Evolutionary conservation across 1,284 basidiomycete species (phyloP).

Genomic region (Singerocomus inundabilis): DNA sequence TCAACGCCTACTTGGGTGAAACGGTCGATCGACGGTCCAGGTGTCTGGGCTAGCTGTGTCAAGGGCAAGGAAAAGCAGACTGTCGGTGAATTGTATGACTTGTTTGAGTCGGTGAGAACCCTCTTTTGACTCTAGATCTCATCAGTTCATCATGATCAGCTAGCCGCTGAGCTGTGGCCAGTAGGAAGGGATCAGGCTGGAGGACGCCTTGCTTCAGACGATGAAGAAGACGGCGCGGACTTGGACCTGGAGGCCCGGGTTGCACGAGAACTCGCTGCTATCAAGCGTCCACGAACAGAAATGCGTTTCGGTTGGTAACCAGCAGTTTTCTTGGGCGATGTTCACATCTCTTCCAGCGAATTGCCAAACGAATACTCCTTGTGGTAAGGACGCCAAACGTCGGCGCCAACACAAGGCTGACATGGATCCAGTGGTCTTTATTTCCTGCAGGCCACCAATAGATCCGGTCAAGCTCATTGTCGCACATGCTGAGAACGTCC

Average conservation of each 20-base stretch:
- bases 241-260: constrained; percentile 70
- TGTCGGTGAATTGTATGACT: constrained; percentile 70
- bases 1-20: constrained; percentile 60
- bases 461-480: constrained; percentile 74
- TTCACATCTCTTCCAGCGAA: constrained; percentile 45
- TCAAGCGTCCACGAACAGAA: constrained; percentile 64
- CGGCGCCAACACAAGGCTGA: constrained; percentile 1
- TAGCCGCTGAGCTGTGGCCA: constrained; percentile 72
- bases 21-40: constrained; percentile 68
- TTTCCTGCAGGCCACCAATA: constrained; percentile 72
- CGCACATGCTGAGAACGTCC: constrained; percentile 60
- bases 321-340: neutral
- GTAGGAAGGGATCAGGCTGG: constrained; percentile 18
- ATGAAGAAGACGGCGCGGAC: constrained; percentile 42
- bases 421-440: constrained; percentile 63
- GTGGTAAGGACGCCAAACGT: constrained; percentile 46
- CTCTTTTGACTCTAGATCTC: neutral
- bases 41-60: constrained; percentile 78
- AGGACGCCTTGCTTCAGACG: constrained; percentile 26
- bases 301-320: constrained; percentile 60
- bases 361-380: constrained; percentile 73
- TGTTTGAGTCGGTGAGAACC: constrained; percentile 64
- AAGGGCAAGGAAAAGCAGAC: constrained; percentile 79
- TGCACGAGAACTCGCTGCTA: constrained; percentile 63
- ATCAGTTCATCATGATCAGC: constrained; percentile 39